These are phyloP conservation scores for Aspergillus nomiae DNA, from an alignment of 2,329 filamentous ascomycete species.

Conservation along the genomic window DNA sequence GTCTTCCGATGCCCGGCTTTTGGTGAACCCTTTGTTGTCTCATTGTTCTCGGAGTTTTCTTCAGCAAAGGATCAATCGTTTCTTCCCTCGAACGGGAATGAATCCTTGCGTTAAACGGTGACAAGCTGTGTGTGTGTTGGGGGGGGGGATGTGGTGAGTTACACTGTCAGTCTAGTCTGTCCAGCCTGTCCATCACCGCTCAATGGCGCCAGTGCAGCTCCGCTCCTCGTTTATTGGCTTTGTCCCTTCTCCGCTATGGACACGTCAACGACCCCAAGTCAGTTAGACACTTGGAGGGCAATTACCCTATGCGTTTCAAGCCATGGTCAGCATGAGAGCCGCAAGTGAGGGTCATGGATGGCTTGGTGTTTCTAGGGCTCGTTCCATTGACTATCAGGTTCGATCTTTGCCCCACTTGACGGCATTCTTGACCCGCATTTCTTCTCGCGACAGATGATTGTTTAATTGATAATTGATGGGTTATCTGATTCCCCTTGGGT, in stretches of 20 bases:
- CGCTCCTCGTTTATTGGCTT: constrained; percentile 25
- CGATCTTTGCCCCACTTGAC: constrained; percentile 20
- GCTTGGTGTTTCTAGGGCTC: background rate
- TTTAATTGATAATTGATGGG: constrained; percentile 1
- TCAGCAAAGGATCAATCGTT: background rate
- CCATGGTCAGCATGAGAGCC: constrained; percentile 19
- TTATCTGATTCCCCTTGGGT: background rate
- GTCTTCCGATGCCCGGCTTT: background rate
- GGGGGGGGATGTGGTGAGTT: constrained; percentile 2
- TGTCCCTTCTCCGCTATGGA: constrained; percentile 20
- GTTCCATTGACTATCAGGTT: constrained; percentile 10
- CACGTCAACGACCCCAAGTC: constrained; percentile 30
- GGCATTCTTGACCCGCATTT: constrained; percentile 9
- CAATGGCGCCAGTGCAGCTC: constrained; percentile 15
- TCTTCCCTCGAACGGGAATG: background rate
- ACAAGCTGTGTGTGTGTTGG: constrained; percentile 2
- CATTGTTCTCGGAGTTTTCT: background rate
- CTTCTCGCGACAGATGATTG: constrained; percentile 6
- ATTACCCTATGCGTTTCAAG: constrained; percentile 11
- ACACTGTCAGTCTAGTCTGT: constrained; percentile 12
- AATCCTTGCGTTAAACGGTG: background rate
- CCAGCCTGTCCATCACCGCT: constrained; percentile 14
- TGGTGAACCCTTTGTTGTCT: background rate
- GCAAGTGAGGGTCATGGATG: constrained; percentile 11
- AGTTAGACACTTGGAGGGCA: constrained; percentile 13